Evolutionary conservation across 1,284 basidiomycete genomes (phyloP).

Genomic region (Hypsizygus ulmarius): DNA sequence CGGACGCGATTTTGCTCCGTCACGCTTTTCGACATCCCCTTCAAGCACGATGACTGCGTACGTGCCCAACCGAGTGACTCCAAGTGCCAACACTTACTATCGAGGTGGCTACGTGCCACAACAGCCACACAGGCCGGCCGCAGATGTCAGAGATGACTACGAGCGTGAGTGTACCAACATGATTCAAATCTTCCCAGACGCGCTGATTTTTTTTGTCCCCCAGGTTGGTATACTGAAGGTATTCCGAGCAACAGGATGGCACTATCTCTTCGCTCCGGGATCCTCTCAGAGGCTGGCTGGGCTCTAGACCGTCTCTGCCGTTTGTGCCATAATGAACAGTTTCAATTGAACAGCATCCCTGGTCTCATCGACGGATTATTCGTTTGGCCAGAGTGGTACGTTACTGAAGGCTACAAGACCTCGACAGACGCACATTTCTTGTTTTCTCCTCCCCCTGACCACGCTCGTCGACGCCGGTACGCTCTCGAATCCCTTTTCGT

Average conservation of each 20-base stretch:
- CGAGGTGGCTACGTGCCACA: slow-evolving; percentile 22
- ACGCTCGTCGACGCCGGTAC: slow-evolving; percentile 55
- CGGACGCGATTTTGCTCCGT: neutral
- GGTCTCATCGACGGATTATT: slow-evolving; percentile 78
- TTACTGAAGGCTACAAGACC: slow-evolving; percentile 47
- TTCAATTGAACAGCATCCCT: slow-evolving; percentile 64
- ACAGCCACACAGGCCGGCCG: slow-evolving; percentile 25
- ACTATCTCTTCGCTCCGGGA: slow-evolving; percentile 73
- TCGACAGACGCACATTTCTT: slow-evolving; percentile 40
- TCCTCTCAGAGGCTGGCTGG: slow-evolving; percentile 76
- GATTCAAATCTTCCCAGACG: slow-evolving; percentile 1
- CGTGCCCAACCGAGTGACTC: slow-evolving; percentile 15
- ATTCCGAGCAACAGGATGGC: slow-evolving; percentile 77
- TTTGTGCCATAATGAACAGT: slow-evolving; percentile 72
- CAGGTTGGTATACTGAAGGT: slow-evolving; percentile 80
- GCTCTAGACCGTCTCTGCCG: slow-evolving; percentile 76
- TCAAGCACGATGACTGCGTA: slow-evolving; percentile 9
- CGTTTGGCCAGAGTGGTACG: slow-evolving; percentile 80
- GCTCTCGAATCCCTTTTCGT: slow-evolving; percentile 75
- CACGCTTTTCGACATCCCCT: neutral
- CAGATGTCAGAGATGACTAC: slow-evolving; percentile 68
- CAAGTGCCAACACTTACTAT: slow-evolving; percentile 24
- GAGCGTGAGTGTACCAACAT: slow-evolving; percentile 51
- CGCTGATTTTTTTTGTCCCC: slow-evolving; percentile 9
- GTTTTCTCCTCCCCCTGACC: slow-evolving; percentile 54